phyloP scores from a whole-genome alignment of 352 stramenopile species.

The Pythium utonaiense region DNA sequence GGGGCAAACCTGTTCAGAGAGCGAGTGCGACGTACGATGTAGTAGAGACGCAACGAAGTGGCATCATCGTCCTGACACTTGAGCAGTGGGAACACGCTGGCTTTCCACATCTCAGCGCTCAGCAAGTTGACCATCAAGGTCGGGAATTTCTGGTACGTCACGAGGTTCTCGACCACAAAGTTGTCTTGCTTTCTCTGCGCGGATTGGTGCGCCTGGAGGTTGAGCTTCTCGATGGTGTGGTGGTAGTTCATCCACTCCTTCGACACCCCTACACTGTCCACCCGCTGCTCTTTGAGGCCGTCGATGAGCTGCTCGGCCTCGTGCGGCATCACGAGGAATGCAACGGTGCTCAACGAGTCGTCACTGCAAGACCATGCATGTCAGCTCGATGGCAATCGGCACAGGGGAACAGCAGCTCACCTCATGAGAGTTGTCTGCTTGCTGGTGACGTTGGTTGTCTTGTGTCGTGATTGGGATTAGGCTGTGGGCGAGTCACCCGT shows the following conservation, averaged over 20 bases:
- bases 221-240: slow-evolving; percentile 89
- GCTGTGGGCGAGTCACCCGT: neutral
- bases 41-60: slow-evolving; percentile 89
- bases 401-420: neutral
- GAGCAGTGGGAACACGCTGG: slow-evolving; percentile 66
- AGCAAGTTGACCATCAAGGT: slow-evolving; percentile 88
- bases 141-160: slow-evolving; percentile 91
- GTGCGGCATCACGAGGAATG: slow-evolving; percentile 66
- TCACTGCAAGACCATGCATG: slow-evolving; percentile 5
- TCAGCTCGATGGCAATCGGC: neutral
- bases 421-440: too few species aligned
- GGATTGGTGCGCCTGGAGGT: slow-evolving; percentile 91
- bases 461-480: slow-evolving; percentile 1
- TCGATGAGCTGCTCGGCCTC: slow-evolving; percentile 89
- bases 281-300: slow-evolving; percentile 46
- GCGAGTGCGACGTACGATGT: slow-evolving; percentile 47
- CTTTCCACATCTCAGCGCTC: slow-evolving; percentile 89
- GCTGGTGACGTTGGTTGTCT: neutral
- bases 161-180: slow-evolving; percentile 90
- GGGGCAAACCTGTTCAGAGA: too few species aligned
- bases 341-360: neutral
- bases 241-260: slow-evolving; percentile 87
- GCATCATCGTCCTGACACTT: slow-evolving; percentile 42
- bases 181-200: slow-evolving; percentile 89
- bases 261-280: slow-evolving; percentile 56